Conservation (phyloP, 2,329 filamentous ascomycete species). For the Dactylellina cionopaga region DNA sequence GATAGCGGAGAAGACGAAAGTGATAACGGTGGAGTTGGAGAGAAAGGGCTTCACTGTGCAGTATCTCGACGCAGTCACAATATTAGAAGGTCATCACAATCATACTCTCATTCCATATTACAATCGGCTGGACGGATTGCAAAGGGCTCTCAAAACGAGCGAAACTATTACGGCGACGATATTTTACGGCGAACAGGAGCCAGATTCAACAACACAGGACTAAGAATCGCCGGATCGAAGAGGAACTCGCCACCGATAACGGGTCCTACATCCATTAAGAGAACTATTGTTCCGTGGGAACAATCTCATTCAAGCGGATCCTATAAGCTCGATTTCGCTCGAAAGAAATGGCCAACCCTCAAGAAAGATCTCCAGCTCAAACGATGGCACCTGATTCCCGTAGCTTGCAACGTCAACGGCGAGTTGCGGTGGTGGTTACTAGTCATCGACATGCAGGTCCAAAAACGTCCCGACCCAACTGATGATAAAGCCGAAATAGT, state of each 20-base stretch:
- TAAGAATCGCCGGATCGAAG: constrained; percentile 11
- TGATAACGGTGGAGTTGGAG: background rate
- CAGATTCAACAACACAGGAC: background rate
- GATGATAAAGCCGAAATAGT: background rate
- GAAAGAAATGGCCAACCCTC: constrained; percentile 27
- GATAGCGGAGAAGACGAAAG: background rate
- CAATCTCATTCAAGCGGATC: background rate
- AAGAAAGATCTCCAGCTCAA: constrained; percentile 18
- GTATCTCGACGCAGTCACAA: background rate
- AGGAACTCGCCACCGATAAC: background rate
- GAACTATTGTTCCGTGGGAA: background rate
- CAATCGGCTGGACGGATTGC: background rate
- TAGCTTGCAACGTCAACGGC: constrained; percentile 24
- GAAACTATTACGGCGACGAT: background rate
- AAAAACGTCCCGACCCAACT: background rate
- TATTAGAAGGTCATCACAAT: background rate
- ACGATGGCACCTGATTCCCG: constrained; percentile 41
- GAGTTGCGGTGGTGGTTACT: constrained; percentile 43
- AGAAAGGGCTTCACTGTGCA: background rate
- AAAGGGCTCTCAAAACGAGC: background rate
- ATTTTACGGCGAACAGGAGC: background rate
- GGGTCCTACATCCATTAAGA: background rate
- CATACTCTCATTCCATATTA: too few species aligned
- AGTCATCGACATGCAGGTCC: constrained; percentile 43
- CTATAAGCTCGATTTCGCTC: constrained; percentile 9